Percentiles rank a stretch among this genome's conserved stretches.
Conservation (phyloP, 495 filamentous ascomycete genomes). For the Xylaria sp. region DNA sequence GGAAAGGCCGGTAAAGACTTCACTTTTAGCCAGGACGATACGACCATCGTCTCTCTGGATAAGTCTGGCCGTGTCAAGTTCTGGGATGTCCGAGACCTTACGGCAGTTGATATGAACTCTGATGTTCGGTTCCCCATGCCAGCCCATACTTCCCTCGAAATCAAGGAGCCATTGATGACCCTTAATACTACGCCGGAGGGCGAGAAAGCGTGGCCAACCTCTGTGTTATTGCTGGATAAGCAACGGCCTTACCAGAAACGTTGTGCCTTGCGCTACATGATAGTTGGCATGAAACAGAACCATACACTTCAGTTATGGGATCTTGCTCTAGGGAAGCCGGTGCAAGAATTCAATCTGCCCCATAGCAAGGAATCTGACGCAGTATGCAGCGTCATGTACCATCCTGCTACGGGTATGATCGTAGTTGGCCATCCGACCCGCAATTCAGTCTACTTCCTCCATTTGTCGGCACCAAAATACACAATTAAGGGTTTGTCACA, state of each 20-base stretch:
- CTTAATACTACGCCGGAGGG: constrained; percentile 77
- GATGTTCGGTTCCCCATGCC: constrained; percentile 58
- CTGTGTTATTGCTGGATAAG: constrained; percentile 95
- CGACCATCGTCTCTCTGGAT: constrained; percentile 90
- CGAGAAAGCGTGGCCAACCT: constrained; percentile 94
- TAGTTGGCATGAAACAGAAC: constrained; percentile 98
- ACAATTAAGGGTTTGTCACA: constrained; percentile 81
- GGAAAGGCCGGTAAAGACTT: constrained; percentile 99
- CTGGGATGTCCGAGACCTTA: constrained; percentile 89
- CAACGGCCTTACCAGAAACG: constrained; percentile 86
- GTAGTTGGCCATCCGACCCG: constrained; percentile 94
- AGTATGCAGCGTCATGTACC: constrained; percentile 94
- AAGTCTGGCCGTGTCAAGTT: constrained; percentile 94
- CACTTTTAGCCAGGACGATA: constrained; percentile 94
- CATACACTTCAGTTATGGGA: constrained; percentile 99
- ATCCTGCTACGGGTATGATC: constrained; percentile 87
- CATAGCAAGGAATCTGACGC: constrained; percentile 97
- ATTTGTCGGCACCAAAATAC: constrained; percentile 92
- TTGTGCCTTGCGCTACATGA: constrained; percentile 86
- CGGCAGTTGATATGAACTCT: constrained; percentile 61
- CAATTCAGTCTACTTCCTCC: constrained; percentile 96
- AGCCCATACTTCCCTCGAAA: constrained; percentile 67
- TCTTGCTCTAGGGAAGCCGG: constrained; percentile 89
- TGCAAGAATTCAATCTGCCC: constrained; percentile 95
- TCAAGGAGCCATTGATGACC: constrained; percentile 78